Evolutionary conservation across 768 basidiomycete genomes (phyloP).

Genomic region (Tylopilus rubrobrunneus): DNA sequence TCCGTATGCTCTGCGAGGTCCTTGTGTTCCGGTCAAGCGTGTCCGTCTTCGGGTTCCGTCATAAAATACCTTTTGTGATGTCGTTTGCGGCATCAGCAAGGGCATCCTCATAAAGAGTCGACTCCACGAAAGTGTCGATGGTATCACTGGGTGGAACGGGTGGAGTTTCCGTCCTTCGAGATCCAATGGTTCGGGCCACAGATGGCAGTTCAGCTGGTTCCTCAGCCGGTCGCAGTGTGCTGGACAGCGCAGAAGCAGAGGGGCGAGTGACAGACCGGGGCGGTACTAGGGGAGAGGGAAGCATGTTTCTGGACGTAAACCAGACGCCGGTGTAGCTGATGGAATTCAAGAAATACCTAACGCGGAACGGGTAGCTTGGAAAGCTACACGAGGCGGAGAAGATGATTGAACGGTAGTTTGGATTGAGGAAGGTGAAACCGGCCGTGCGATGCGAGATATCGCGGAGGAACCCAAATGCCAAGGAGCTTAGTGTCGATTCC

Average conservation of each 20-base stretch:
- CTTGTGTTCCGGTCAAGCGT: slow-evolving; percentile 63
- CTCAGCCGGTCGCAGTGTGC: slow-evolving; percentile 21
- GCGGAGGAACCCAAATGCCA: slow-evolving; percentile 49
- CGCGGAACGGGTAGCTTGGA: slow-evolving; percentile 39
- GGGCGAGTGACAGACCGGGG: slow-evolving; percentile 48
- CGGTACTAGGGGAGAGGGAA: slow-evolving; percentile 72
- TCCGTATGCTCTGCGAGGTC: slow-evolving; percentile 78
- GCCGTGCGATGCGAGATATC: slow-evolving; percentile 40
- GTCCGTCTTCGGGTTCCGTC: slow-evolving; percentile 68
- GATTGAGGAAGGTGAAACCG: slow-evolving; percentile 37
- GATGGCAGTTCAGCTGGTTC: slow-evolving; percentile 32
- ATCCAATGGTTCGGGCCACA: slow-evolving; percentile 17
- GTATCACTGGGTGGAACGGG: slow-evolving; percentile 21
- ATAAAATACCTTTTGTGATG: slow-evolving; percentile 77
- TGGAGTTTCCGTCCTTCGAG: slow-evolving; percentile 10
- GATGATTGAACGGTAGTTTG: slow-evolving; percentile 39
- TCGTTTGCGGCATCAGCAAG: slow-evolving; percentile 40
- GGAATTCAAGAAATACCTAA: slow-evolving; percentile 24
- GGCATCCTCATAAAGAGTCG: slow-evolving; percentile 23
- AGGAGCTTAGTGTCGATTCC: slow-evolving; percentile 36
- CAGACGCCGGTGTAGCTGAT: slow-evolving; percentile 33
- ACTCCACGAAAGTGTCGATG: slow-evolving; percentile 34
- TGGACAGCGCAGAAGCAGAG: slow-evolving; percentile 17
- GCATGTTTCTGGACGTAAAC: slow-evolving; percentile 59
- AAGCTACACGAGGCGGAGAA: slow-evolving; percentile 44